phyloP scores from a whole-genome alignment of 305 asterid genomes.

The Fraxinus velutina region DNA sequence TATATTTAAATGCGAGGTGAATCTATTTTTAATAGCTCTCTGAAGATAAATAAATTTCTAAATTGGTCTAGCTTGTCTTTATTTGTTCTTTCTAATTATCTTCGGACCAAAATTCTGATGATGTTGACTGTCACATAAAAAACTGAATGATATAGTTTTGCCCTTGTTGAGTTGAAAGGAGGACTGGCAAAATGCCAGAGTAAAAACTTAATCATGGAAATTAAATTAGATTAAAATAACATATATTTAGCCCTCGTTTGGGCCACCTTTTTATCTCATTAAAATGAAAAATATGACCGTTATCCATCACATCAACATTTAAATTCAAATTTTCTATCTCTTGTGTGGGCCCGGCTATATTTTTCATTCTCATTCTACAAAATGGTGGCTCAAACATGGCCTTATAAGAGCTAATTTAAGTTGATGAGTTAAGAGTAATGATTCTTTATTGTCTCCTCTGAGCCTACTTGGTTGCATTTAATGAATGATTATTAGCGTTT shows the following conservation, averaged over 20 bases:
- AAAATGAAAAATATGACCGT: no score
- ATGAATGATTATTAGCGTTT: neutral
- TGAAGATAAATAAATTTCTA: neutral
- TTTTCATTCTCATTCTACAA: no score
- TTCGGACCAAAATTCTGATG: neutral
- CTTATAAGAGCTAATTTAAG: neutral
- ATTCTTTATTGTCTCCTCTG: neutral
- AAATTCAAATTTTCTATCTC: no score
- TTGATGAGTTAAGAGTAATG: neutral
- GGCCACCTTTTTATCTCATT: no score
- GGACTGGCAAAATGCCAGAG: neutral
- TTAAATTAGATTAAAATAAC: neutral
- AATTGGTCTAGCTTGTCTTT: neutral
- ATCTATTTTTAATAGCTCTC: neutral
- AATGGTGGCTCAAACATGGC: no score
- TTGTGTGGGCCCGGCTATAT: no score
- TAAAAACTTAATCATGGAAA: neutral
- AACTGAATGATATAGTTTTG: neutral
- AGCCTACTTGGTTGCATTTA: neutral
- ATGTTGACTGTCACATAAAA: neutral
- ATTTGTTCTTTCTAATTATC: neutral
- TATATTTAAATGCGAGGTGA: neutral
- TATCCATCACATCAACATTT: no score
- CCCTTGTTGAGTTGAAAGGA: neutral
- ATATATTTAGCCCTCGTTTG: neutral